phyloP scores from a whole-genome alignment of 495 filamentous ascomycete species.

The Aspergillus incahuasiensis region DNA sequence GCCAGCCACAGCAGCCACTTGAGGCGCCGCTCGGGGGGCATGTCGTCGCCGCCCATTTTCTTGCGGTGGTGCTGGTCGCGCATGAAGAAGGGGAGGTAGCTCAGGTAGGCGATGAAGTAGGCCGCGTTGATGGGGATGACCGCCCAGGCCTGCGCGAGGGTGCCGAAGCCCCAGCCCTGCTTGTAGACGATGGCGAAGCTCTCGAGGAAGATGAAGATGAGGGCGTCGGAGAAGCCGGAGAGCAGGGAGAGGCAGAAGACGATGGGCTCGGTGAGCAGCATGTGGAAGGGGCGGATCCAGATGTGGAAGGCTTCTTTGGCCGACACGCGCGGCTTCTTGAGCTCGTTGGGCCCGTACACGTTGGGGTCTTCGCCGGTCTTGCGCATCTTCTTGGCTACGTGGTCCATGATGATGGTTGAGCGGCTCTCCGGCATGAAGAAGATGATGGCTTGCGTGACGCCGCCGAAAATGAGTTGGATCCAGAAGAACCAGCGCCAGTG shows the following conservation, averaged over 20 bases:
- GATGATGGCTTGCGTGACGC: conserved; percentile 54
- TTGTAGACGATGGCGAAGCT: conserved; percentile 58
- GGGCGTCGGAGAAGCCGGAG: conserved; percentile 67
- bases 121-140: conserved; percentile 58
- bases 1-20: conserved; percentile 52
- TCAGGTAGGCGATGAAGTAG: conserved; percentile 59
- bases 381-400: conserved; percentile 58
- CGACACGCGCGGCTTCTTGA: conserved; percentile 48
- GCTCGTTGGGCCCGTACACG: conserved; percentile 60
- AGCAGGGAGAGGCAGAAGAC: conserved; percentile 65
- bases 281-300: conserved; percentile 67
- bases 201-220: conserved; percentile 76
- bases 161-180: conserved; percentile 56
- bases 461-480: conserved; percentile 75
- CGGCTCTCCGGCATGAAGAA: conserved; percentile 67
- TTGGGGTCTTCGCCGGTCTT: conserved; percentile 49
- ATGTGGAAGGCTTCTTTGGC: conserved; percentile 52
- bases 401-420: conserved; percentile 61
- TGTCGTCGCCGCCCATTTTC: conserved; percentile 29
- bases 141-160: conserved; percentile 49
- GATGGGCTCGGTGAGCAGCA: conserved; percentile 71
- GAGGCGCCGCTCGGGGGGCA: conserved; percentile 27
- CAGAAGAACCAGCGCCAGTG: conserved; percentile 74
- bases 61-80: conserved; percentile 40
- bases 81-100: conserved; percentile 58